Evolutionary conservation across 2,329 filamentous ascomycete species (phyloP), one percentile per base, ranked within the genome.

Genomic region (Nemania sp.): DNA sequence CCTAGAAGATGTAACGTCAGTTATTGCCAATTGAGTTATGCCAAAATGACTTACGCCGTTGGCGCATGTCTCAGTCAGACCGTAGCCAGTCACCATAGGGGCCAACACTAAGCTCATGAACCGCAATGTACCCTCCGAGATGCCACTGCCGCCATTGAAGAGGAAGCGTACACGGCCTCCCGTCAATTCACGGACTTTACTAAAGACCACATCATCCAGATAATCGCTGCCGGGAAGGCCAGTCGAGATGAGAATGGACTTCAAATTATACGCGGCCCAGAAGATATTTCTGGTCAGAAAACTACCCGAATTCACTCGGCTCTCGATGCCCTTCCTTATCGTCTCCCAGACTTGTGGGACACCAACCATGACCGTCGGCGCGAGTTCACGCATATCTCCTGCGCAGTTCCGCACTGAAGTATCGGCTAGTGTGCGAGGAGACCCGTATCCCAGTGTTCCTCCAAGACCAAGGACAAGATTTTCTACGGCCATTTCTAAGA

Each of bases 321-420:
- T 75, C 60, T 93, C 78, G 66, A 99, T 89, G 49, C 94, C 94
- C 79, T 99, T 99, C 79, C 91, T 93, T 66, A 99, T 88, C 1
- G 90, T 92, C 75, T 99, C 94, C 92, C 93, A 99, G 26, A 99
- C 88, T 54, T 95, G 92, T 1, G 94, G 94, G 3, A 99, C 94
- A 71, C 94, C 94, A 33, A 97, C 89, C 70, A 99, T 82, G 68
- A 97, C 82, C 2, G 91, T 95, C 1, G 94, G 94, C 64, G 82
- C 83, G 70, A 97, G 88, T 68, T 97, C 92, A 56, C 89, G 88
- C 75, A 99, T 96, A 66, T 99, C 94, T 64, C 94, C 93, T 63
- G 86, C 84, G 77, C 90, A 97, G 73, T 97, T 94, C 62, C 87
- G 86, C 73, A 96, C 88, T 17, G 89, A 95, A 3, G 78, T 74